Base-by-base conservation (phyloP, 805 yeast genomes). In the Blastobotrys peoriensis region DNA sequence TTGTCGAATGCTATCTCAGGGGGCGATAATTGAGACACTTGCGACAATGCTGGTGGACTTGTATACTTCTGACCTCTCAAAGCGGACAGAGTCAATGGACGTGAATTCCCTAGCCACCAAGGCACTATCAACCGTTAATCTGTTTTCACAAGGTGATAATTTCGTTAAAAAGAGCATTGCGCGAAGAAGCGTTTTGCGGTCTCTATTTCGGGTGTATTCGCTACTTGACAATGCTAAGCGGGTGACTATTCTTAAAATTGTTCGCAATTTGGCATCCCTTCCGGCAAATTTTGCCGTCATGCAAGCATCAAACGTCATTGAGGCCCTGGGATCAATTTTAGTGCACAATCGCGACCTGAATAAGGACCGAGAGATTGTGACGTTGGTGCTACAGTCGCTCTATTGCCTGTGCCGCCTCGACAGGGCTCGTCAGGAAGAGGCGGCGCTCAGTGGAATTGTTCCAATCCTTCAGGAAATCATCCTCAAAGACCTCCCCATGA, bases 321-420 rank as follows among this genome's bases (percentile, higher is more conserved):
- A 72, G 38, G 69, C 70, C 44, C 57, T 75, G 42, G 68, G 74
- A 2, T 53, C 57, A 2, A 56, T 60, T 3, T 47, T 65, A 17
- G 50, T 49, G 9, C n/a, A n/a, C n/a, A n/a, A n/a, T n/a, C n/a
- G n/a, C n/a, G n/a, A n/a, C n/a, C n/a, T n/a, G n/a, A n/a, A n/a
- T n/a, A n/a, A n/a, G n/a, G 47, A 51, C n/a, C 68, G 68, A 43
- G 73, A 69, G 41, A 63, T 69, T 10, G 62, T 69, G 22, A 73
- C 72, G 47, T 64, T 70, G 25, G 58, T 73, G 4, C 66, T 76
- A 41, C 81, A 78, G 0, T 64, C 71, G 0, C 53, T 77, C 34
- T 76, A 72, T 64, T 75, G 76, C 50, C 67, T 74, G 46, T 74
- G 81, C 51, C 69, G 74, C 34, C 63, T 76, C 47, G 73, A 71